Percentiles rank a stretch among this genome's conserved stretches.
These are phyloP conservation scores for Neonectria coccinea DNA, from an alignment of 2,329 filamentous ascomycete genomes.

Conservation along the genomic window DNA sequence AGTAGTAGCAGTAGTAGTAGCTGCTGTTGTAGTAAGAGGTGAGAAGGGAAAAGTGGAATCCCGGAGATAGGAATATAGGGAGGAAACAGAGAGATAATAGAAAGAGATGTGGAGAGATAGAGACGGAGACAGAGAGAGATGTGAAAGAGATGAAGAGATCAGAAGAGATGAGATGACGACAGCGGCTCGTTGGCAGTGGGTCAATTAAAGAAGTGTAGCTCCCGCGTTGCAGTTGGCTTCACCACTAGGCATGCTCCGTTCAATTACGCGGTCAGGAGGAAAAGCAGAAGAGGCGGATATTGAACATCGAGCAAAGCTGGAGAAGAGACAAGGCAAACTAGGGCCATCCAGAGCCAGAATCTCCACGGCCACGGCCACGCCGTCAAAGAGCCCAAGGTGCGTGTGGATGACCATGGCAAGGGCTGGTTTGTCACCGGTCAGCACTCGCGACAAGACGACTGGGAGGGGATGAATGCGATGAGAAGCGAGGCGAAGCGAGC, in stretches of 20 bases:
- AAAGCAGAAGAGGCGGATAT: not conserved
- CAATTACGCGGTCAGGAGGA: slow-evolving; percentile 20
- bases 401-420: not conserved
- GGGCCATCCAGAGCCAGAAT: not conserved
- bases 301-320: slow-evolving; percentile 14
- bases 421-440: not conserved
- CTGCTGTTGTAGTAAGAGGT: not conserved
- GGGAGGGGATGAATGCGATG: slow-evolving; percentile 1
- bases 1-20: too few relatives aligned
- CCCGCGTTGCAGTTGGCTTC: slow-evolving; percentile 22
- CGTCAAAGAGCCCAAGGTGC: not conserved
- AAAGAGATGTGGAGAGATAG: not conserved
- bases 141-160: not conserved
- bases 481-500: slow-evolving; percentile 3
- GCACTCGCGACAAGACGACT: slow-evolving; percentile 5
- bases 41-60: not conserved
- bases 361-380: not conserved
- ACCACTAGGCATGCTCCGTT: slow-evolving; percentile 25
- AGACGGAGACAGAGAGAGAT: not conserved
- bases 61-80: not conserved
- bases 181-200: slow-evolving; percentile 24
- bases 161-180: slow-evolving; percentile 24
- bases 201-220: slow-evolving; percentile 23
- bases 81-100: not conserved
- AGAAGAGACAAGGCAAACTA: slow-evolving; percentile 11